Conservation (phyloP, 2,329 filamentous ascomycete species). For the Sphaerostilbella broomeana region DNA sequence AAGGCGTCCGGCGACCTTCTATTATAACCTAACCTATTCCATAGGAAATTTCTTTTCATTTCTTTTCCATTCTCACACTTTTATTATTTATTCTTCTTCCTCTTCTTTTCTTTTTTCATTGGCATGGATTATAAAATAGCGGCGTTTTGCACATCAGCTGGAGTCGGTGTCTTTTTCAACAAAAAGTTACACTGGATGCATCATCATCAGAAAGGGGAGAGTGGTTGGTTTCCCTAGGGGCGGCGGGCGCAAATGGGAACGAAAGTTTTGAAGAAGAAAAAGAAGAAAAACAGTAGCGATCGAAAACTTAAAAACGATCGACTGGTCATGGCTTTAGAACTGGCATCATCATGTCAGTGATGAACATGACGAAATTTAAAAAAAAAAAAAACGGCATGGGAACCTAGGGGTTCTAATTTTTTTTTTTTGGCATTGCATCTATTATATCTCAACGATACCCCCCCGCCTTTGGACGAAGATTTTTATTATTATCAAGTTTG, state of each 20-base stretch:
- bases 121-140: constrained; percentile 3
- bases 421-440: constrained; percentile 28
- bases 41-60: neutral
- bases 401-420: constrained; percentile 18
- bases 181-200: constrained; percentile 33
- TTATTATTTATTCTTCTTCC: constrained; percentile 12
- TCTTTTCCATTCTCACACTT: neutral
- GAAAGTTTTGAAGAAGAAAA: too few relatives aligned
- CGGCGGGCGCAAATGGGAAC: constrained; percentile 13
- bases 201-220: constrained; percentile 4
- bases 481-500: neutral
- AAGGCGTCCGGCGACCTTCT: too few relatives aligned
- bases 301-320: constrained; percentile 3
- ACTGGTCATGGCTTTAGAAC: constrained; percentile 6
- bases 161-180: constrained; percentile 34
- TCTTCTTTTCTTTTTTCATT: constrained; percentile 10
- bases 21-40: too few relatives aligned
- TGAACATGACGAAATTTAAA: neutral
- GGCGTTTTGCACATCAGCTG: constrained; percentile 16
- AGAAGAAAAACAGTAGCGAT: neutral
- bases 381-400: constrained; percentile 5
- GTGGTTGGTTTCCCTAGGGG: constrained; percentile 7
- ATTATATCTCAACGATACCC: constrained; percentile 36
- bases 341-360: constrained; percentile 1
- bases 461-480: constrained; percentile 20